Conservation (phyloP, 768 basidiomycete species). For the Suillus lakei region DNA sequence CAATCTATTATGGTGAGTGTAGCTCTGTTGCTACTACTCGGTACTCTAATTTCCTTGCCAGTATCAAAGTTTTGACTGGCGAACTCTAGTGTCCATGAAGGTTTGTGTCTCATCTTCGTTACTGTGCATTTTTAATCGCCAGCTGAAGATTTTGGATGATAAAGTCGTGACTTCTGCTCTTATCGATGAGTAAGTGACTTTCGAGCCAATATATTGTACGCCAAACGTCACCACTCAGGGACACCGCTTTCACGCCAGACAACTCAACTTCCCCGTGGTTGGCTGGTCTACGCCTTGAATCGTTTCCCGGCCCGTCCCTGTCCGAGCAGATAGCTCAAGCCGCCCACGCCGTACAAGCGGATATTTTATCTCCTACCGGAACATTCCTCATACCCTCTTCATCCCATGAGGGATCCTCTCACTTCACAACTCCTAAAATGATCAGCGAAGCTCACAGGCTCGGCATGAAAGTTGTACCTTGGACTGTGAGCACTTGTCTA, state of each 20-base stretch:
- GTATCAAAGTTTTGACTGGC: constrained; percentile 88
- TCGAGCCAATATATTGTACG: constrained; percentile 6
- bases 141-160: constrained; percentile 52
- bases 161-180: constrained; percentile 65
- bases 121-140: constrained; percentile 1
- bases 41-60: constrained; percentile 29
- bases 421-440: constrained; percentile 74
- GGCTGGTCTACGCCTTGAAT: constrained; percentile 63
- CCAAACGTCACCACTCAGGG: constrained; percentile 29
- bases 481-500: constrained; percentile 57
- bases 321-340: constrained; percentile 69
- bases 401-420: constrained; percentile 45
- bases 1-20: constrained; percentile 62
- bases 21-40: not conserved
- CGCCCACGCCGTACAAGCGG: constrained; percentile 64
- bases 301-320: constrained; percentile 65
- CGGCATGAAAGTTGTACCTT: constrained; percentile 69
- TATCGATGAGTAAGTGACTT: constrained; percentile 56
- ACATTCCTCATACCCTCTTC: constrained; percentile 45
- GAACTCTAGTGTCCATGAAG: constrained; percentile 76
- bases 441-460: constrained; percentile 66
- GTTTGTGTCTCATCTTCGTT: constrained; percentile 29
- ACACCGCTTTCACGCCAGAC: constrained; percentile 45
- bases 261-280: constrained; percentile 66
- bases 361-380: constrained; percentile 68